Base-by-base conservation (phyloP, 169 alveolate species). In the Plasmodium gaboni region DNA sequence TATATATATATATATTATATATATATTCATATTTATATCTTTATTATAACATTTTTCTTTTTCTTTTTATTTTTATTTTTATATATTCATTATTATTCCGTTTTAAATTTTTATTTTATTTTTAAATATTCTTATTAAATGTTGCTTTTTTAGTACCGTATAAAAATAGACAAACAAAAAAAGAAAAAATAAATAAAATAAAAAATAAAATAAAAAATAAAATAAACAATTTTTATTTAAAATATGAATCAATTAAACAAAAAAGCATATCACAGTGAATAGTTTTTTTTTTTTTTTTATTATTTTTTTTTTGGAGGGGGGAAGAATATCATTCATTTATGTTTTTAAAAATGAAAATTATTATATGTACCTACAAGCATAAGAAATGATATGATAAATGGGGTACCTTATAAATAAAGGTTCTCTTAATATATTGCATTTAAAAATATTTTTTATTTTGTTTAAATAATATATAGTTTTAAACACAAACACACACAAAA, bases 141-240 rank as follows among this genome's bases (percentile, higher is more conserved):
- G 44, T 44, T 76, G 89, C 89, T 76, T 76, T 76, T 76, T 76
- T 76, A 76, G 89, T 76, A 68, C 89, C 76, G 89, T 63, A 57
- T 46, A 76, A 68, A 76, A 55, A 64, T 4, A 64, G 8, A 64
- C 32, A 59, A 57, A 71, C 57, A 73, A 55, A 38, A 55, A 24
- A 73, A 57, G 17, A 64, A n/a, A 28, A 64, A 64, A 64, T 59
- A 59, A 59, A 15, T 19, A 19, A 19, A 19, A 19, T 19, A 19
- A 19, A 19, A 19, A 19, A 19, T 19, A 59, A 1, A 7, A n/a
- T 19, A 59, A 1, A 7, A n/a, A 13, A 17, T 17, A 59, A 59
- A 15, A 59, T 24, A 15, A 59, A 59, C n/a, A 7, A 22, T 59
- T 59, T 59, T 59, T 15, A 59, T 17, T 32, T 59, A 15, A 15